Conservation (phyloP, 768 basidiomycete genomes). For the Ephemerocybe angulata region DNA sequence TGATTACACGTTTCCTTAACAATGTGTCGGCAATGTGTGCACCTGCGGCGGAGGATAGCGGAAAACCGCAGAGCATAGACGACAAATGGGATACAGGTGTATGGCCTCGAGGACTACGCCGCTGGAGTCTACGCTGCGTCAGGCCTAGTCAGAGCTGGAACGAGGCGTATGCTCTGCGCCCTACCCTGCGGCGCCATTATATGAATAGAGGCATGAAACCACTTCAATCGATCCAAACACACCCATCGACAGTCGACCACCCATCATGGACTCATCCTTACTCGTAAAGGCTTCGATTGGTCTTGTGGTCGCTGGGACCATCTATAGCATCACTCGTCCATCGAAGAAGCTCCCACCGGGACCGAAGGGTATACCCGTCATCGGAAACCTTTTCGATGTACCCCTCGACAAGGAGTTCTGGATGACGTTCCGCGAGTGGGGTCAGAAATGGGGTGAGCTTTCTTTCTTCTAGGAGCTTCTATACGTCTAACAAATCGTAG, state of each 20-base stretch:
- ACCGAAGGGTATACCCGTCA: slow-evolving; percentile 32
- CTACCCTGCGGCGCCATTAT: too few relatives aligned
- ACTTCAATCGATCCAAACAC: neutral
- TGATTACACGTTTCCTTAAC: too few relatives aligned
- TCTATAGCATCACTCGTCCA: neutral
- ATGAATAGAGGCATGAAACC: too few relatives aligned
- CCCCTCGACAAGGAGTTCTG: slow-evolving; percentile 20
- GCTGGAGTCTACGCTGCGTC: too few relatives aligned
- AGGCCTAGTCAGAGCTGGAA: too few relatives aligned
- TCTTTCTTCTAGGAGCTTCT: neutral
- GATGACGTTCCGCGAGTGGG: slow-evolving; percentile 28
- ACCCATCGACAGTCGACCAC: too few relatives aligned
- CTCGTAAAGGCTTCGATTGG: neutral
- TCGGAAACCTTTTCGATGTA: slow-evolving; percentile 34
- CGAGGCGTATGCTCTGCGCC: too few relatives aligned
- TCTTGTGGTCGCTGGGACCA: neutral
- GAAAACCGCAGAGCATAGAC: too few relatives aligned
- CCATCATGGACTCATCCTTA: neutral
- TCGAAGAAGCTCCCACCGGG: slow-evolving; percentile 30
- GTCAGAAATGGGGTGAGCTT: slow-evolving; percentile 29
- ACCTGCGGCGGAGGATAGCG: too few relatives aligned
- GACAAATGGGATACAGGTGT: too few relatives aligned
- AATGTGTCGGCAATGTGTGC: too few relatives aligned
- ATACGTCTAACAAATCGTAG: slow-evolving; percentile 15
- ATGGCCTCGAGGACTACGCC: too few relatives aligned